Conservation (phyloP, 495 filamentous ascomycete genomes). For the Aspergillus ellipticus region DNA sequence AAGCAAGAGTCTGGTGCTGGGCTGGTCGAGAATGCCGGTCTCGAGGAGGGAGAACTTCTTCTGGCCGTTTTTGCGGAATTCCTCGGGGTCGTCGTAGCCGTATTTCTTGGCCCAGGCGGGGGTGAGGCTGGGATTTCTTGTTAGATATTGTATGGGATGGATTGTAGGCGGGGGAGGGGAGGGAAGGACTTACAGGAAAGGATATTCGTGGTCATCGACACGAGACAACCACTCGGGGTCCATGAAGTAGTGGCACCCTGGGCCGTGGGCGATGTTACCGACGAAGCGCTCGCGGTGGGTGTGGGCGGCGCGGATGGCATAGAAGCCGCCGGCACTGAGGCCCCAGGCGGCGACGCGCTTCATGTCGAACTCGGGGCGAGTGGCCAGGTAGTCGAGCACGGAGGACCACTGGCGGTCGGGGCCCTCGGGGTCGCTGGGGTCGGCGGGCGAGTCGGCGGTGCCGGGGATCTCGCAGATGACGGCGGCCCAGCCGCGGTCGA, state of each 20-base stretch:
- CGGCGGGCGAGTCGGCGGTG: constrained; percentile 73
- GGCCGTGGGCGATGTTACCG: constrained; percentile 67
- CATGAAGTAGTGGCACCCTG: constrained; percentile 69
- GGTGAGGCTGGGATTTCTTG: constrained; percentile 45
- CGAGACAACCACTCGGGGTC: constrained; percentile 58
- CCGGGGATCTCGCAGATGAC: constrained; percentile 74
- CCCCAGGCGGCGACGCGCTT: constrained; percentile 65
- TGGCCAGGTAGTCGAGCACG: constrained; percentile 62
- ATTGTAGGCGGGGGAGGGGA: neutral
- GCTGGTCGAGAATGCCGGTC: constrained; percentile 61
- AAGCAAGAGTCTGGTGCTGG: constrained; percentile 60
- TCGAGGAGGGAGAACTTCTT: constrained; percentile 72
- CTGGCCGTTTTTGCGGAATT: constrained; percentile 57
- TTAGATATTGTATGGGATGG: neutral
- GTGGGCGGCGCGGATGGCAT: constrained; percentile 69
- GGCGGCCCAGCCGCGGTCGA: constrained; percentile 55
- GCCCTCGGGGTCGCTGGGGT: constrained; percentile 48
- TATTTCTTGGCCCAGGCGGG: constrained; percentile 67
- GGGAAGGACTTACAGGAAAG: constrained; percentile 53
- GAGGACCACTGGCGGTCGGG: constrained; percentile 53
- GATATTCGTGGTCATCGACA: constrained; percentile 74
- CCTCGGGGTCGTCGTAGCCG: constrained; percentile 58
- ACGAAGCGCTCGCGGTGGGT: constrained; percentile 58
- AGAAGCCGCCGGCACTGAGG: constrained; percentile 71
- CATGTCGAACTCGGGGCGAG: constrained; percentile 58